Percentiles rank a stretch among this genome's conserved stretches.
Evolutionary conservation across 257 asterid species (phyloP).

Genomic region (Salvia splendens): DNA sequence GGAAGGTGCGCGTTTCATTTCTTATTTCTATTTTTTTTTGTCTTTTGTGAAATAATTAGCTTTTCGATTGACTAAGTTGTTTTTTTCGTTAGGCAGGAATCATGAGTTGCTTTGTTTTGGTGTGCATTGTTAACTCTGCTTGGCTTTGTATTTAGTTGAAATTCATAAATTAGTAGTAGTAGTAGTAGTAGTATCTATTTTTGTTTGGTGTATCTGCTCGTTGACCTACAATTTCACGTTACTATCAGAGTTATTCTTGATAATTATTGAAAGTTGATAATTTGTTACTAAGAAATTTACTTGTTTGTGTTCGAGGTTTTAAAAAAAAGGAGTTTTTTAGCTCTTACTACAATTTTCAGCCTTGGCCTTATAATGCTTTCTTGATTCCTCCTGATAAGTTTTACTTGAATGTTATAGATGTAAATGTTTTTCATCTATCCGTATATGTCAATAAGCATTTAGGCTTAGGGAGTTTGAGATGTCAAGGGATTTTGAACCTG

Average conservation of each 20-base stretch:
- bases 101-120: slow-evolving; percentile 13
- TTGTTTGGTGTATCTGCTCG: slow-evolving; percentile 12
- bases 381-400: neutral
- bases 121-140: neutral
- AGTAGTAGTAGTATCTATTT: no score
- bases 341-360: no score
- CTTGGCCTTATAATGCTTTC: neutral
- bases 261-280: neutral
- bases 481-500: neutral
- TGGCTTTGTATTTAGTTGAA: slow-evolving; percentile 6
- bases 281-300: neutral
- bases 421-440: neutral
- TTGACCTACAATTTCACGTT: slow-evolving; percentile 7
- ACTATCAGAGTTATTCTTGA: neutral
- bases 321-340: no score
- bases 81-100: neutral
- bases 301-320: no score
- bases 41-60: neutral
- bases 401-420: neutral
- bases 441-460: neutral
- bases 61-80: slow-evolving; percentile 1
- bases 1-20: slow-evolving; percentile 50
- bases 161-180: neutral
- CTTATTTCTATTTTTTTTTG: neutral
- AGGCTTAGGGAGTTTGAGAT: slow-evolving; percentile 8